Percentiles rank a stretch among this genome's conserved stretches.
Evolutionary conservation across 1,139 yeast species (phyloP).

Genomic region (Candida tunisiensis): DNA sequence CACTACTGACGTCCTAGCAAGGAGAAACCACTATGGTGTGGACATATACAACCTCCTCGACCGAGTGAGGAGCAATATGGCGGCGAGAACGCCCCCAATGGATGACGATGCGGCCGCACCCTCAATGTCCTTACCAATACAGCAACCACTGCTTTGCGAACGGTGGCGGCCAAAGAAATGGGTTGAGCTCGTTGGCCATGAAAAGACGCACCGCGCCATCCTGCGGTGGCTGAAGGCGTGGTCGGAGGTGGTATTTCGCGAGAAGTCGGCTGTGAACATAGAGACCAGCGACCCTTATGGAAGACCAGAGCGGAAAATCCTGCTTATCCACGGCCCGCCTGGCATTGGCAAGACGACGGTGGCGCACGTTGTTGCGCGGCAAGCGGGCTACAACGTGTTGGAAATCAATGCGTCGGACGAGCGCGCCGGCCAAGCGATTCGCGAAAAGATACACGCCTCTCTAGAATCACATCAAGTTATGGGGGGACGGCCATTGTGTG

Average conservation of each 20-base stretch:
- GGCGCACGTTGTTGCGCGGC: conserved; percentile 71
- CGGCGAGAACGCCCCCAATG: neutral
- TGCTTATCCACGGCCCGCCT: conserved; percentile 81
- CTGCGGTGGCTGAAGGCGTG: conserved; percentile 73
- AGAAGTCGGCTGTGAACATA: conserved; percentile 1
- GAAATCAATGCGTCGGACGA: conserved; percentile 91
- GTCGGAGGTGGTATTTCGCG: conserved; percentile 45
- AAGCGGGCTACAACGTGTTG: conserved; percentile 62
- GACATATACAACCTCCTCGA: conserved; percentile 12
- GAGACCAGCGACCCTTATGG: conserved; percentile 33
- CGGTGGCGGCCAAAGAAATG: conserved; percentile 68
- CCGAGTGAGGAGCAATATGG: neutral
- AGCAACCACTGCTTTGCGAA: conserved; percentile 33
- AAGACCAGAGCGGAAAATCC: conserved; percentile 54
- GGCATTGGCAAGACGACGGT: conserved; percentile 94
- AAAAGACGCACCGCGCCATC: conserved; percentile 51
- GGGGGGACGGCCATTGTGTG: conserved; percentile 33
- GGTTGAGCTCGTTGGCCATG: conserved; percentile 69
- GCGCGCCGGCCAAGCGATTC: conserved; percentile 38
- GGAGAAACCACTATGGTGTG: conserved; percentile 15
- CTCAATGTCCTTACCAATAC: neutral
- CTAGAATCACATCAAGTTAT: conserved; percentile 39
- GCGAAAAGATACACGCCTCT: conserved; percentile 51
- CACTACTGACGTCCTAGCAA: too few relatives aligned
- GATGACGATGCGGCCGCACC: neutral